Base-by-base conservation (phyloP, 2,329 filamentous ascomycete species). In the Xylariaceae sp. region DNA sequence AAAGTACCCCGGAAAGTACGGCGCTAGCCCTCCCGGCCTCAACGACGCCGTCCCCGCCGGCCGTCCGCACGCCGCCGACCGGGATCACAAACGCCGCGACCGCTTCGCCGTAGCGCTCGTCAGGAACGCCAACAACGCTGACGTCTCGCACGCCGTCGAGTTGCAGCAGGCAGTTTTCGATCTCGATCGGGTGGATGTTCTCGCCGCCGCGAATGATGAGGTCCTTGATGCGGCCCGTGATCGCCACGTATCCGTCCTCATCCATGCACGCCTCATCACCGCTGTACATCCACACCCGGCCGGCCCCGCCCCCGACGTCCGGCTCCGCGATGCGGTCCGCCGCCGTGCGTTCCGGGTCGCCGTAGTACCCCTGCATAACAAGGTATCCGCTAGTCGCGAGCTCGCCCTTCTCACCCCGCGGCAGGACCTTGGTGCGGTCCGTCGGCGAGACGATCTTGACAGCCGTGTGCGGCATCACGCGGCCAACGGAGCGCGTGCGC, bases 151-250 rank as follows among this genome's bases (percentile, higher is more conserved):
- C 77, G 3, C 57, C 59, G 77, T 76, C 1, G 82, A 78, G 85
- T 39, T 81, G 81, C 57, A 95, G 84, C 5, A 97, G 78, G 61
- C 85, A 92, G 67, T 95, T 92, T 70, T 99, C 94, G 2, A 97
- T 80, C 70, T 97, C 94, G 5, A 96, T 77, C 0, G 94, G 94
- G 69, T 96, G 89, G 52, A 96, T 96, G 68, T 99, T 99, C 70
- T 97, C 94, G 21, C 94, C 94, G 26, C 89, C 92, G 22, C 90
- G 83, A 67, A 97, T 97, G 63, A 99, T 96, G 51, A 97, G 72
- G 68, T 99, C 94, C 72, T 97, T 97, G 67, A 96, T 92, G 15
- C 92, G 80, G 2, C 92, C 90, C 0, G 91, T 96, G 66, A 97
- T 96, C 62, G 82, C 81, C 2, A 96, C 82, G 67, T 91, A 97